Evolutionary conservation across 2,329 filamentous ascomycete species (phyloP), one percentile per base, ranked within the genome.

Genomic region (Cladosporium sp.): DNA sequence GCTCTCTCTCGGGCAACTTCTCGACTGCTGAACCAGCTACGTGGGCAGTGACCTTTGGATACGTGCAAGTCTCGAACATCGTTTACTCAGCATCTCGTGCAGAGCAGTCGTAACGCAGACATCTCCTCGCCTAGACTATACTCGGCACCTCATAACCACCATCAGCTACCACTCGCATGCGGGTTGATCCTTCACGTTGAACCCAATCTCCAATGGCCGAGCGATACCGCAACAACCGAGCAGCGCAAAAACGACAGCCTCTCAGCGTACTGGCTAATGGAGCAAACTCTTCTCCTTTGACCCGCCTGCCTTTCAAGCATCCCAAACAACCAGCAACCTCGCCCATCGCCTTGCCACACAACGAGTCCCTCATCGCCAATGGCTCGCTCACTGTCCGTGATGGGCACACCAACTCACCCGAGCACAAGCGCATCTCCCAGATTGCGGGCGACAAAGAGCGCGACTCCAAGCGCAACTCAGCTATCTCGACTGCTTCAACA

Each of bases 401-500:
- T 65, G 75, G 76, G 61, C 73, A 70, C 10, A 69, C 72, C 21
- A 68, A 71, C 18, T 76, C 76, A 14, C 77, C 79, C 36, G 82
- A 85, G 65, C 82, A 85, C 73, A 85, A 85, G 68, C 82, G 83
- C 32, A 73, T 87, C 8, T 85, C 85, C 4, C 82, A 83, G 18
- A 80, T 84, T 15, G 68, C 73, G 4, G 78, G 80, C 34, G 78
- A 80, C 11, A 81, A 85, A 15, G 77, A 80, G 28, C 76, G 78
- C 15, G 80, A 82, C 24, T 82, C 81, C 28, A 87, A 87, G 71
- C 79, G 82, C 58, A 77, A 82, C 70, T 83, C 85, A 0, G 80
- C 83, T 5, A 80, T 86, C 44, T 88, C 87, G 0, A 85, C 83
- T 2, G 78, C 82, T 0, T 88, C 86, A 6, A 85, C 84, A 2